phyloP scores from a whole-genome alignment of 371 early-diverging fungal species.

The Umbelopsis sp. region DNA sequence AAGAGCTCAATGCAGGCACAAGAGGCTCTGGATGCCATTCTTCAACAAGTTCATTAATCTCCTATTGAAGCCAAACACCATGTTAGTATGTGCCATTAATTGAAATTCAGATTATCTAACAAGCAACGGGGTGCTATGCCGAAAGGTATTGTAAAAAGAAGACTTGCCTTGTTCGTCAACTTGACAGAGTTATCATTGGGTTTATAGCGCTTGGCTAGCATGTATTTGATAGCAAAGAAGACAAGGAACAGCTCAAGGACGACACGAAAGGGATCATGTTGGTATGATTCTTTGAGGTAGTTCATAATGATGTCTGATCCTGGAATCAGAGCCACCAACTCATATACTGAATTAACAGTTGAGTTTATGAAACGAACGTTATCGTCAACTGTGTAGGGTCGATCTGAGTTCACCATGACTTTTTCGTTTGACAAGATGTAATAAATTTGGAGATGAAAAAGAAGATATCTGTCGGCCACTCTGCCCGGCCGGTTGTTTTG shows the following conservation, averaged over 20 bases:
- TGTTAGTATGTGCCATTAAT: neutral
- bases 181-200: constrained; percentile 82
- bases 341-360: constrained; percentile 46
- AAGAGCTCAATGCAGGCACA: constrained; percentile 76
- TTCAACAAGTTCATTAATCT: constrained; percentile 91
- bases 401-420: constrained; percentile 4
- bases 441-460: neutral
- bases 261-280: constrained; percentile 95
- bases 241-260: constrained; percentile 86
- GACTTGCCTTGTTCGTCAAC: constrained; percentile 81
- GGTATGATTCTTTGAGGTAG: constrained; percentile 92
- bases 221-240: constrained; percentile 89
- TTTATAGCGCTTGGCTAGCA: constrained; percentile 83
- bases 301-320: constrained; percentile 75
- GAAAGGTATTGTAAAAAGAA: neutral
- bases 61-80: constrained; percentile 53
- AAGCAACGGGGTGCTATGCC: too few relatives aligned
- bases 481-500: neutral
- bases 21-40: constrained; percentile 98
- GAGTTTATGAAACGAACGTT: constrained; percentile 49
- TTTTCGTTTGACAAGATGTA: neutral
- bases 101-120: neutral
- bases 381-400: constrained; percentile 24
- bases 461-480: neutral
- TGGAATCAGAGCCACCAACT: constrained; percentile 61